These are phyloP conservation scores for Trematosphaeria pertusa DNA, from an alignment of 2,329 filamentous ascomycete genomes.

Conservation along the genomic window DNA sequence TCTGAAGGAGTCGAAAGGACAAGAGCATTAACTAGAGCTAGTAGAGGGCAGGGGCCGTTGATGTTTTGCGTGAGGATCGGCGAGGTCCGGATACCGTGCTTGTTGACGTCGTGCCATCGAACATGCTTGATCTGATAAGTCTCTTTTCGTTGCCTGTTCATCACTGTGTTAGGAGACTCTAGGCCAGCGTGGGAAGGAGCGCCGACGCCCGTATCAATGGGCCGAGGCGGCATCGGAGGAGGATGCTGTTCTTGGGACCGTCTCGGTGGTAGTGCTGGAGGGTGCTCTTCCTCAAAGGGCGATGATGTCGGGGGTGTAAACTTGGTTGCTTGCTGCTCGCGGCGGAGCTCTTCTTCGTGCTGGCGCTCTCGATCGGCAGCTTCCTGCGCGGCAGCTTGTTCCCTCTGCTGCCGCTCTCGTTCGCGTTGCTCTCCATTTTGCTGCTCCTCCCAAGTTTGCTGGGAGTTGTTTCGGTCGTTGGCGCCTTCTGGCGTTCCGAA, in stretches of 20 bases:
- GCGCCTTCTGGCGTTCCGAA: conserved; percentile 28
- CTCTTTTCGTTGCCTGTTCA: conserved; percentile 64
- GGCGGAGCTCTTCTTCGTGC: conserved; percentile 34
- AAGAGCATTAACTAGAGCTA: conserved; percentile 92
- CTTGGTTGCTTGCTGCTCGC: conserved; percentile 25
- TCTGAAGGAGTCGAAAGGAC: conserved; percentile 79
- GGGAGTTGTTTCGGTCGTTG: conserved; percentile 17
- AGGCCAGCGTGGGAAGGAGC: conserved; percentile 26
- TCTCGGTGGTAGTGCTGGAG: conserved; percentile 44
- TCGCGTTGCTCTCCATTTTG: conserved; percentile 38
- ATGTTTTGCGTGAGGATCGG: conserved; percentile 91
- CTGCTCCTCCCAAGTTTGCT: conserved; percentile 40
- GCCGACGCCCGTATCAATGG: conserved; percentile 30
- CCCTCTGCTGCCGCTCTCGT: conserved; percentile 29
- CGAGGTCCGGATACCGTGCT: conserved; percentile 71
- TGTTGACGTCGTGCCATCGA: conserved; percentile 75
- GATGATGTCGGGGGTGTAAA: conserved; percentile 18
- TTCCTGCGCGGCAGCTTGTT: conserved; percentile 27
- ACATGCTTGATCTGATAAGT: conserved; percentile 95
- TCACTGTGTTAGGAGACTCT: conserved; percentile 50
- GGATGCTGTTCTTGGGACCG: conserved; percentile 41
- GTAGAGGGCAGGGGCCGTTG: conserved; percentile 91
- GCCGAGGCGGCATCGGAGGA: conserved; percentile 44
- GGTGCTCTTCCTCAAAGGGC: conserved; percentile 26
- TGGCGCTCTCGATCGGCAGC: conserved; percentile 25